These are phyloP conservation scores for Glomus cerebriforme DNA, from an alignment of 192 early-diverging fungal genomes.

Conservation along the genomic window DNA sequence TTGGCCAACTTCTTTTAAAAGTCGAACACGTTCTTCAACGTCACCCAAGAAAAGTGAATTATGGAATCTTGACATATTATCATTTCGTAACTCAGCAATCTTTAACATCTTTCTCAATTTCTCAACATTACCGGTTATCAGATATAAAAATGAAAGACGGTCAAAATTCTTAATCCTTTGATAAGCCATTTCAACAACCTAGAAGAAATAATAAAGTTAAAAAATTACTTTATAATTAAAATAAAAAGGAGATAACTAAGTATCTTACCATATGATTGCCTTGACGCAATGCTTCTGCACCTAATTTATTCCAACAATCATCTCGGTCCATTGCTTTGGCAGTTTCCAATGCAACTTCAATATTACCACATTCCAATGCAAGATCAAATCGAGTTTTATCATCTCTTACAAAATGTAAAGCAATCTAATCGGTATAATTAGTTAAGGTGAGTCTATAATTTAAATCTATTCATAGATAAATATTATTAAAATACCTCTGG, in stretches of 20 bases:
- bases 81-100: slow-evolving; percentile 84
- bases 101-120: slow-evolving; percentile 95
- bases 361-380: slow-evolving; percentile 94
- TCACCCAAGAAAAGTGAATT: slow-evolving; percentile 91
- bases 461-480: background rate
- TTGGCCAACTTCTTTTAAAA: slow-evolving; percentile 88
- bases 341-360: slow-evolving; percentile 93
- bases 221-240: background rate
- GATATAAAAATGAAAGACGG: slow-evolving; percentile 92
- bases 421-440: slow-evolving; percentile 56
- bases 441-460: background rate
- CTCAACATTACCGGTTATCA: slow-evolving; percentile 87
- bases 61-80: slow-evolving; percentile 90
- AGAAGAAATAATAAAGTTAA: slow-evolving; percentile 28
- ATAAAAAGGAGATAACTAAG: background rate
- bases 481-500: slow-evolving; percentile 67
- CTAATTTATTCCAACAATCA: slow-evolving; percentile 89
- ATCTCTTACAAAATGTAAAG: slow-evolving; percentile 98
- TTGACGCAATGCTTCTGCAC: slow-evolving; percentile 84
- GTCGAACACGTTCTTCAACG: slow-evolving; percentile 84
- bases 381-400: slow-evolving; percentile 94
- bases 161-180: slow-evolving; percentile 92
- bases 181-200: slow-evolving; percentile 88
- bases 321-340: slow-evolving; percentile 88
- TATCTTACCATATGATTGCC: slow-evolving; percentile 82